Base-by-base conservation (phyloP, 2,329 filamentous ascomycete genomes). In the Beauveria australis region DNA sequence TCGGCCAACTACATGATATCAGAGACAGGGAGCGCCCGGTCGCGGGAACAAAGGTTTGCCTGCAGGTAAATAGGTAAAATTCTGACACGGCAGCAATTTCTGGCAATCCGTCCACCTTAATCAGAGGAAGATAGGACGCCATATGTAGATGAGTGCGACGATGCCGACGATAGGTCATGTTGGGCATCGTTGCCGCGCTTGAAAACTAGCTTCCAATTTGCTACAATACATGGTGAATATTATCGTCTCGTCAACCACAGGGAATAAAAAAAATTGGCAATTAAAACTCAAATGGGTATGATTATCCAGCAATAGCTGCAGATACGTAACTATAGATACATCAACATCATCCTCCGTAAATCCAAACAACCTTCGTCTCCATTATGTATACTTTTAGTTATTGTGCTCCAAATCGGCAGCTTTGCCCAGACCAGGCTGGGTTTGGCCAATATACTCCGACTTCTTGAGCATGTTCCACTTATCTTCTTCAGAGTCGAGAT, bases 401-500 rank as follows among this genome's bases (percentile, higher is more conserved):
- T 55, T 41, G 19, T 53, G 58, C 46, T 61, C 59, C 30, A 51
- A 12, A 33, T 61, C 59, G 6, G 53, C 59, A 51, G 47, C 47
- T 65, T 73, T 71, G 57, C 66, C 65, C 22, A 68, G 22, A 49
- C 70, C 71, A 1, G 75, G 77, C 67, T 76, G 68, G 65, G 72
- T 69, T n/a, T 65, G 59, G 46, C 77, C 77, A 64, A 76, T 68
- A 63, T 66, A 79, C 64, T 76, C 69, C 24, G 76, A 76, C 66
- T 74, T 75, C 71, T 75, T 71, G 55, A 84, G 72, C 79, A 84
- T 81, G 72, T 92, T 92, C 65, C 88, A 75, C 66, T 79, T 76
- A 70, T 91, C 89, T 69, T 92, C 89, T 64, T 86, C 76, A 28
- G 72, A 74, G 68, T 92, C 89, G 10, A 88, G 76, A n/a, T 81